A percentile compares a stretch with the other conserved stretches of the same genome.
These are phyloP conservation scores for Suhomyces ambrosiae DNA, from an alignment of 1,139 yeast species.

Conservation along the genomic window DNA sequence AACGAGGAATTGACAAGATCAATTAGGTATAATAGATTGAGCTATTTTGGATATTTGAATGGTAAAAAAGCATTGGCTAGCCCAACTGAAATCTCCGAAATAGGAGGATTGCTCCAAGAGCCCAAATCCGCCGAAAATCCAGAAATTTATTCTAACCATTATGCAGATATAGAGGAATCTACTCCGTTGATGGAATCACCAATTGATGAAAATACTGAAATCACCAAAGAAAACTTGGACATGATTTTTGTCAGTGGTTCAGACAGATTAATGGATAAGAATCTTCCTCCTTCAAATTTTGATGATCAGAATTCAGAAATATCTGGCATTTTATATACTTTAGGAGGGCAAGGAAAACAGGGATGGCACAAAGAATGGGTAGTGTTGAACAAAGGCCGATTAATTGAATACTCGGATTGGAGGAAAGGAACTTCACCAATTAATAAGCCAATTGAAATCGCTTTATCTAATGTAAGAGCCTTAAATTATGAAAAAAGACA, in stretches of 20 bases:
- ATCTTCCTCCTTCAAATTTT: constrained; percentile 8
- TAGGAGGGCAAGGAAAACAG: constrained; percentile 72
- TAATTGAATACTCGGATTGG: constrained; percentile 82
- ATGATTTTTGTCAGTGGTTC: constrained; percentile 26
- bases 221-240: constrained; percentile 36
- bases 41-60: constrained; percentile 10
- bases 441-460: constrained; percentile 70
- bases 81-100: background rate
- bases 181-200: background rate
- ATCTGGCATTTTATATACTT: constrained; percentile 64
- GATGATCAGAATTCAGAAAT: constrained; percentile 35
- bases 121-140: constrained; percentile 1
- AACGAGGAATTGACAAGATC: constrained; percentile 45
- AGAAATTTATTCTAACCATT: background rate
- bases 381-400: constrained; percentile 64
- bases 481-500: constrained; percentile 51
- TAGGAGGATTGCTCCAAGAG: constrained; percentile 1
- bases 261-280: constrained; percentile 3
- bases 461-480: constrained; percentile 67
- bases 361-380: constrained; percentile 96
- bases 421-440: constrained; percentile 67
- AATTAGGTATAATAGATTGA: constrained; percentile 34
- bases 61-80: background rate
- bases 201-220: constrained; percentile 6
- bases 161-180: background rate